Percentiles rank a stretch among this genome's conserved stretches.
These are phyloP conservation scores for Phytophthora niederhauseri DNA, from an alignment of 352 stramenopile genomes.

Conservation along the genomic window DNA sequence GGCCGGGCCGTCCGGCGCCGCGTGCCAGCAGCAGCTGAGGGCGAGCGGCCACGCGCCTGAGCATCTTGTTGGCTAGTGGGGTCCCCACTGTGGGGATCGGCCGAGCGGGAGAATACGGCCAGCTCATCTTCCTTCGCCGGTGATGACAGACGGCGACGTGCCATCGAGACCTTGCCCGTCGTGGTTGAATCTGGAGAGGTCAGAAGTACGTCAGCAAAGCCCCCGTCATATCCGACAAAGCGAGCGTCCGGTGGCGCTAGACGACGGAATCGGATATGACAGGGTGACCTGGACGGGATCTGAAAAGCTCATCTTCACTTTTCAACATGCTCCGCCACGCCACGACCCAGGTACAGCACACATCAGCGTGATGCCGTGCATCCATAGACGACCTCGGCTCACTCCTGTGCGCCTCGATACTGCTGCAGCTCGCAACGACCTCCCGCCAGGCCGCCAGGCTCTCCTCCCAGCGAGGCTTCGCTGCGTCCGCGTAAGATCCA, in stretches of 20 bases:
- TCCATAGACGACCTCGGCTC: neutral
- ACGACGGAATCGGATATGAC: neutral
- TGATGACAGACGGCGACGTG: slow-evolving; percentile 15
- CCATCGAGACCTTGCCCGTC: slow-evolving; percentile 3
- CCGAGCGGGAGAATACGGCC: slow-evolving; percentile 9
- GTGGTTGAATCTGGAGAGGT: slow-evolving; percentile 7
- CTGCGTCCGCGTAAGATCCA: slow-evolving; percentile 39
- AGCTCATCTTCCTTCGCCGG: neutral
- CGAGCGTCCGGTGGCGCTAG: slow-evolving; percentile 32
- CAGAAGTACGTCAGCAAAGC: neutral
- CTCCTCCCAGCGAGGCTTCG: slow-evolving; percentile 36
- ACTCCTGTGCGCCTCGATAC: neutral
- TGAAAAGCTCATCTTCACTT: neutral
- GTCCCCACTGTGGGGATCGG: too few relatives aligned
- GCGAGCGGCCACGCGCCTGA: slow-evolving; percentile 18
- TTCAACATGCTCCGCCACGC: slow-evolving; percentile 35
- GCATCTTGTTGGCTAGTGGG: slow-evolving; percentile 32
- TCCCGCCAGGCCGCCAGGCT: slow-evolving; percentile 22
- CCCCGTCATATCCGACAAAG: too few relatives aligned
- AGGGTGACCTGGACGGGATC: neutral
- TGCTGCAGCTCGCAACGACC: slow-evolving; percentile 25
- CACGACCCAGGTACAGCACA: slow-evolving; percentile 21
- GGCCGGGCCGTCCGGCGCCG: neutral
- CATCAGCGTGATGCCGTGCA: neutral
- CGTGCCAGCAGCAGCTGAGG: neutral